These are phyloP conservation scores for Phaffia rhodozyma DNA, from an alignment of 1,284 basidiomycete genomes.

Conservation along the genomic window DNA sequence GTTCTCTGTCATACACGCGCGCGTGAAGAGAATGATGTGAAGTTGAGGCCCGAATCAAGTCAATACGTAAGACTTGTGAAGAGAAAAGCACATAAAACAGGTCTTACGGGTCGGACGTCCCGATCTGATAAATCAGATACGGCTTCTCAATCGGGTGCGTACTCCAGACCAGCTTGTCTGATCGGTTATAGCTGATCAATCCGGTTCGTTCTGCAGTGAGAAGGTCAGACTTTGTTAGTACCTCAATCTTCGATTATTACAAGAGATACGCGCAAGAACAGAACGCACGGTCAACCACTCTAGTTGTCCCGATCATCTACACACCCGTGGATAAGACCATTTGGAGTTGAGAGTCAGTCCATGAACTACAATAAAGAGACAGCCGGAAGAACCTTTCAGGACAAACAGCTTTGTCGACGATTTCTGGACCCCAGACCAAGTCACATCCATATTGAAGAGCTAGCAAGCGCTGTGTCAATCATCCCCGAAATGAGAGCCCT, in stretches of 20 bases:
- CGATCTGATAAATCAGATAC: conserved; percentile 54
- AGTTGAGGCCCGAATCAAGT: too few relatives aligned
- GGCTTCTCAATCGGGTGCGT: conserved; percentile 91
- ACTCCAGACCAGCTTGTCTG: conserved; percentile 71
- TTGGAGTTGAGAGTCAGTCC: too few relatives aligned
- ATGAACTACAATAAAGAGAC: too few relatives aligned
- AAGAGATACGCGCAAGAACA: conserved; percentile 15
- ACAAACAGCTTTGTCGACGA: conserved; percentile 73
- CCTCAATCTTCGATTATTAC: conserved; percentile 41
- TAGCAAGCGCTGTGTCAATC: conserved; percentile 47
- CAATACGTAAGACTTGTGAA: conserved; percentile 16
- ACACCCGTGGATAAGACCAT: too few relatives aligned
- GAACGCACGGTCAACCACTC: too few relatives aligned
- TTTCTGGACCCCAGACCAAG: conserved; percentile 94
- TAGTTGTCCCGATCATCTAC: too few relatives aligned
- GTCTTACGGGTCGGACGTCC: background rate
- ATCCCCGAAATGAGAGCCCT: background rate
- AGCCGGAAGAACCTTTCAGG: background rate
- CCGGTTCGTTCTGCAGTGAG: conserved; percentile 45
- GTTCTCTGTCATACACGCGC: conserved; percentile 73
- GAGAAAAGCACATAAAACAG: conserved; percentile 3
- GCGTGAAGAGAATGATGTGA: conserved; percentile 50
- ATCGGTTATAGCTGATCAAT: conserved; percentile 69
- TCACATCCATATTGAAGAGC: conserved; percentile 87
- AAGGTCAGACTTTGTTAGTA: too few relatives aligned